phyloP scores from a whole-genome alignment of 73 alveolate genomes.

The Tetrahymena elliotti region DNA sequence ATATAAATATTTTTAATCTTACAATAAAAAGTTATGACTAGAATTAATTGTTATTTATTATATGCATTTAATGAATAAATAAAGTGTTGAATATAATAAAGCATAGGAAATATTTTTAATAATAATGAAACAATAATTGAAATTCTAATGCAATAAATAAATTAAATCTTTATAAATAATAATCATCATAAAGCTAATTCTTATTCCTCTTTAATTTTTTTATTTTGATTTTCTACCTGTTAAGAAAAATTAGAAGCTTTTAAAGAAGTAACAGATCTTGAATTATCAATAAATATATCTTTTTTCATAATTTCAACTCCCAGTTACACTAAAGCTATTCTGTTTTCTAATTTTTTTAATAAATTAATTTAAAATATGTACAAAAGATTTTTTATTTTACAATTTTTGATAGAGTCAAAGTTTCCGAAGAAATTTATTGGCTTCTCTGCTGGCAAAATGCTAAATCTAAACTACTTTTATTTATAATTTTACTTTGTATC shows the following conservation, averaged over 20 bases:
- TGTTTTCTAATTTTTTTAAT: not conserved
- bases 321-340: not conserved
- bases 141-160: not conserved
- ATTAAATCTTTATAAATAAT: not conserved
- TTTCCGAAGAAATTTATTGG: not conserved
- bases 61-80: too few species aligned
- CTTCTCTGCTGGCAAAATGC: not conserved
- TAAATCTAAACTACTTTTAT: not conserved
- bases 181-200: not conserved
- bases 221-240: not conserved
- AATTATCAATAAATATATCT: not conserved
- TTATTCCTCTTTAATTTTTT: not conserved
- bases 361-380: not conserved
- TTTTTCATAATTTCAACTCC: not conserved
- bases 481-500: not conserved
- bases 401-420: not conserved
- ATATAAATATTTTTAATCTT: too few species aligned
- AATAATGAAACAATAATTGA: not conserved
- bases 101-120: too few species aligned
- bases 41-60: too few species aligned
- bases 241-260: not conserved
- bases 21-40: too few species aligned
- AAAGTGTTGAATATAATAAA: too few species aligned
- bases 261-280: not conserved
- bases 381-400: not conserved